Evolutionary conservation across 2,329 filamentous ascomycete genomes (phyloP).

Genomic region (Aureobasidium zeae): DNA sequence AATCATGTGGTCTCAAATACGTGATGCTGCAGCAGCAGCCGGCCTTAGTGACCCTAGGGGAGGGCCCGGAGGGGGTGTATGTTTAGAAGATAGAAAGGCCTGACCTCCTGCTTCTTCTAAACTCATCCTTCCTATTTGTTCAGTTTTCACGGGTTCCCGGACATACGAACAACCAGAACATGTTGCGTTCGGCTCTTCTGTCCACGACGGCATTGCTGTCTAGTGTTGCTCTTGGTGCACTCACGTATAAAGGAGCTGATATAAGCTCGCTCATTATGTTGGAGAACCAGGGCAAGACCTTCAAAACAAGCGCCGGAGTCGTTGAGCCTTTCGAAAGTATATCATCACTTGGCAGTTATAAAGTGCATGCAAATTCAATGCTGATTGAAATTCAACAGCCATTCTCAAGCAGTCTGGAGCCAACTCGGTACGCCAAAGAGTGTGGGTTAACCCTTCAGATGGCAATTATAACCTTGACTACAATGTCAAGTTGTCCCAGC

Average conservation of each 20-base stretch:
- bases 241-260: constrained; percentile 31
- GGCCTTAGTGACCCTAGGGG: too few species aligned
- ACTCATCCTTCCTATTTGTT: neutral
- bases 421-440: constrained; percentile 23
- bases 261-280: constrained; percentile 29
- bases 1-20: neutral
- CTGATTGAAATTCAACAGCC: constrained; percentile 18
- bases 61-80: too few species aligned
- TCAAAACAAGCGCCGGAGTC: constrained; percentile 25
- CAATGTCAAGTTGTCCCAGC: constrained; percentile 28
- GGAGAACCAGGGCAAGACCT: constrained; percentile 28
- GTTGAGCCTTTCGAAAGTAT: constrained; percentile 10
- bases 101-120: neutral
- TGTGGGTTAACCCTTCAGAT: constrained; percentile 25
- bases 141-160: too few species aligned
- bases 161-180: too few species aligned
- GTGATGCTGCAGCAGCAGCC: too few species aligned
- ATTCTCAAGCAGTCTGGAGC: constrained; percentile 22
- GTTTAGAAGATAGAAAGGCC: too few species aligned
- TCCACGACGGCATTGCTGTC: neutral
- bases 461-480: constrained; percentile 27
- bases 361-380: constrained; percentile 7
- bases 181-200: constrained; percentile 7
- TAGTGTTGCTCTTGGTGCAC: constrained; percentile 16
- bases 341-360: neutral